These are phyloP conservation scores for Rhizophora apiculata DNA, from an alignment of 345 rosid genomes.

Conservation along the genomic window DNA sequence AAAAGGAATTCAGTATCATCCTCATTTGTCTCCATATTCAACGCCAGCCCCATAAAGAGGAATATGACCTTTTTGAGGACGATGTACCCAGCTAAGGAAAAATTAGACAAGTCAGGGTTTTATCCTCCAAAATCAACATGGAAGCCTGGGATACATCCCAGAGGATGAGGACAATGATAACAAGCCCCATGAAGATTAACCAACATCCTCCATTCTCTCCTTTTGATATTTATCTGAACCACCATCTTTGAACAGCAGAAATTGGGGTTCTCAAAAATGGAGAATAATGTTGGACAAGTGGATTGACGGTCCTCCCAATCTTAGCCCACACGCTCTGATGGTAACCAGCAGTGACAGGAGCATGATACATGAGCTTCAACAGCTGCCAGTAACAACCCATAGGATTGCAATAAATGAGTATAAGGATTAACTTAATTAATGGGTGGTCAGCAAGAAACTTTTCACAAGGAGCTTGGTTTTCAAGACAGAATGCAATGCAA, in stretches of 20 bases:
- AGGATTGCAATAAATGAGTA: neutral
- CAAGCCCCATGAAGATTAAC: neutral
- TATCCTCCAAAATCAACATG: no score
- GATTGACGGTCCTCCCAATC: constrained; percentile 65
- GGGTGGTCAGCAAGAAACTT: no score
- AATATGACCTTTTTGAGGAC: no score
- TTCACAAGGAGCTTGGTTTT: no score
- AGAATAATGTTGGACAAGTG: constrained; percentile 56
- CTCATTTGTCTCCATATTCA: no score
- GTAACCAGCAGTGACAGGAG: constrained; percentile 83
- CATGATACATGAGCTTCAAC: constrained; percentile 92
- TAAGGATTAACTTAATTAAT: neutral
- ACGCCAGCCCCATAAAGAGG: no score
- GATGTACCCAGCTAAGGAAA: no score
- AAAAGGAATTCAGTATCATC: no score
- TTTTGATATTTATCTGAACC: constrained; percentile 54
- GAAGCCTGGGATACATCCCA: no score
- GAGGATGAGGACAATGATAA: no score
- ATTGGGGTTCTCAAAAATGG: constrained; percentile 76
- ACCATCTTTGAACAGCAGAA: constrained; percentile 77
- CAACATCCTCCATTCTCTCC: neutral
- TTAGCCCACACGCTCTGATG: constrained; percentile 83
- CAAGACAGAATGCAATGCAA: neutral
- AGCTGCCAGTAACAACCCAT: constrained; percentile 42
- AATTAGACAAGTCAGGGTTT: no score